Conservation (phyloP, 2,329 filamentous ascomycete genomes). For the Diaporthe longicolla region DNA sequence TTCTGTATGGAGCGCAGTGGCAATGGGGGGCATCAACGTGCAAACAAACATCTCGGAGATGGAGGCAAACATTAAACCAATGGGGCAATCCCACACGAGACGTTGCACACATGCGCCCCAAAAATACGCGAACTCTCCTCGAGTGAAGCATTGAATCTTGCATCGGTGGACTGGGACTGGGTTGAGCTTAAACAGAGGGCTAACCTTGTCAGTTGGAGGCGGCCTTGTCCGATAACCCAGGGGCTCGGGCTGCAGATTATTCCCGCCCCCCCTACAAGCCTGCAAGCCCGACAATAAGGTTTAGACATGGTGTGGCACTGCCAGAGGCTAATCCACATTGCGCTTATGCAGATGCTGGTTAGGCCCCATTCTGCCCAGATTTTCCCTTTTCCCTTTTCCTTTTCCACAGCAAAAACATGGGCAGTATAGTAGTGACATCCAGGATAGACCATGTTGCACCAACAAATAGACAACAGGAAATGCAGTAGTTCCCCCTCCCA, state of each 20-base stretch:
- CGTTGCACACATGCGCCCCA: constrained; percentile 15
- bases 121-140: constrained; percentile 22
- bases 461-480: background rate
- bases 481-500: background rate
- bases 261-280: background rate
- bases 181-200: constrained; percentile 24
- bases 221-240: constrained; percentile 25
- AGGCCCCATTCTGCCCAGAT: constrained; percentile 29
- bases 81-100: background rate
- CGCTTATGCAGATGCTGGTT: background rate
- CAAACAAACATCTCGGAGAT: constrained; percentile 21
- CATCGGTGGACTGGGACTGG: background rate
- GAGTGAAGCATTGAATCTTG: constrained; percentile 20
- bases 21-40: background rate
- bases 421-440: background rate
- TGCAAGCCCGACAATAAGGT: constrained; percentile 28
- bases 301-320: background rate
- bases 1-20: background rate
- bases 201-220: background rate
- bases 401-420: background rate
- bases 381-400: constrained; percentile 5
- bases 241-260: constrained; percentile 27
- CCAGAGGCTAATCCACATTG: constrained; percentile 8
- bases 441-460: background rate
- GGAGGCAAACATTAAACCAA: constrained; percentile 17